Conservation (phyloP, 2,329 filamentous ascomycete species). For the Monosporascus sp. region DNA sequence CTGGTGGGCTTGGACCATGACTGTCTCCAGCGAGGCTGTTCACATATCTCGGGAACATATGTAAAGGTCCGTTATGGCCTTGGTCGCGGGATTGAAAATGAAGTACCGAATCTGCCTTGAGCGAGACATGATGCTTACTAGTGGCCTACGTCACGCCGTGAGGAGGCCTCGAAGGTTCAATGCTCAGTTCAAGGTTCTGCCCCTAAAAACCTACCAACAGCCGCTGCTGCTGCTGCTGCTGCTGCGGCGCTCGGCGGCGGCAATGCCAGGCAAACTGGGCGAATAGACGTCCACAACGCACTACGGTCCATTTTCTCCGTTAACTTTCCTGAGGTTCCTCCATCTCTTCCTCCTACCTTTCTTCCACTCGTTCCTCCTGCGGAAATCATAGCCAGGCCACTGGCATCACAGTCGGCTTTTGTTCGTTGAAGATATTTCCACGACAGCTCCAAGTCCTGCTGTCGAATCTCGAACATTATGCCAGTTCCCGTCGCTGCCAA, state of each 20-base stretch:
- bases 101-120: neutral
- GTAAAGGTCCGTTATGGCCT: too few species aligned
- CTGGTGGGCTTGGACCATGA: too few species aligned
- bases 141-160: neutral
- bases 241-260: neutral
- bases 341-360: neutral
- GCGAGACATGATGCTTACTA: neutral
- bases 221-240: neutral
- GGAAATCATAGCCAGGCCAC: neutral
- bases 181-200: neutral
- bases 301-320: neutral
- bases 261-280: neutral
- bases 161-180: neutral
- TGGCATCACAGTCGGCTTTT: too few species aligned
- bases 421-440: too few species aligned
- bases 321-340: neutral
- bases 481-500: conserved; percentile 31
- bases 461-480: conserved; percentile 20
- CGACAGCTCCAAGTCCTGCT: conserved; percentile 1
- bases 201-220: neutral
- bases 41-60: too few species aligned
- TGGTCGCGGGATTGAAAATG: neutral
- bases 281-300: neutral
- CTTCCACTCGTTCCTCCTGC: neutral
- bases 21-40: too few species aligned